phyloP scores from a whole-genome alignment of 495 filamentous ascomycete genomes.

The Penicillium canescens region DNA sequence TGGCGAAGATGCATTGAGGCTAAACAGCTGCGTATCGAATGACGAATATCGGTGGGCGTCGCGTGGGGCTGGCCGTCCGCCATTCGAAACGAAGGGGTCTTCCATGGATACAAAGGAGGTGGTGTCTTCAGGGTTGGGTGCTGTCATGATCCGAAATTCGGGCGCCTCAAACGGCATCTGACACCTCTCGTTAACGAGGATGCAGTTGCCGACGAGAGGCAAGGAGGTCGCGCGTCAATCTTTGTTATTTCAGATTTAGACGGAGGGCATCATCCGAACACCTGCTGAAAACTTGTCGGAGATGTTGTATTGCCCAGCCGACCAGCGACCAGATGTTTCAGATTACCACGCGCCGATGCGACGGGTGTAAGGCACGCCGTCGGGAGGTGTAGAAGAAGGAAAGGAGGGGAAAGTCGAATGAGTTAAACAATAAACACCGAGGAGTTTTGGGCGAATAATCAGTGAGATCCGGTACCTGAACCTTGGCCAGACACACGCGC shows the following conservation, averaged over 20 bases:
- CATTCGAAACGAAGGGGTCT: conserved; percentile 55
- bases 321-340: conserved; percentile 34
- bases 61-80: conserved; percentile 37
- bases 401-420: conserved; percentile 7
- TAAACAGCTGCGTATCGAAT: conserved; percentile 78
- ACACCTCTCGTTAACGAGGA: conserved; percentile 25
- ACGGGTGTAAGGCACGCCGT: conserved; percentile 11
- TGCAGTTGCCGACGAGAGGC: conserved; percentile 27
- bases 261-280: conserved; percentile 37
- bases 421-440: conserved; percentile 22
- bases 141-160: conserved; percentile 17
- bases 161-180: conserved; percentile 23
- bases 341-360: conserved; percentile 12
- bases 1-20: conserved; percentile 74
- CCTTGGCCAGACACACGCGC: conserved; percentile 19
- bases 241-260: conserved; percentile 23
- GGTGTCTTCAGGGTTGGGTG: conserved; percentile 16
- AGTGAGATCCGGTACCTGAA: conserved; percentile 15
- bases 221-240: conserved; percentile 23
- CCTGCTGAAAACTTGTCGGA: conserved; percentile 6
- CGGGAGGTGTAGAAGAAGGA: conserved; percentile 15
- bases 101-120: conserved; percentile 39
- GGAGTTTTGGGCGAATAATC: conserved; percentile 17
- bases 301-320: conserved; percentile 24
- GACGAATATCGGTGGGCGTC: conserved; percentile 71